These are phyloP conservation scores for Osmozyma mogii DNA, from an alignment of 805 yeast species.

Conservation along the genomic window DNA sequence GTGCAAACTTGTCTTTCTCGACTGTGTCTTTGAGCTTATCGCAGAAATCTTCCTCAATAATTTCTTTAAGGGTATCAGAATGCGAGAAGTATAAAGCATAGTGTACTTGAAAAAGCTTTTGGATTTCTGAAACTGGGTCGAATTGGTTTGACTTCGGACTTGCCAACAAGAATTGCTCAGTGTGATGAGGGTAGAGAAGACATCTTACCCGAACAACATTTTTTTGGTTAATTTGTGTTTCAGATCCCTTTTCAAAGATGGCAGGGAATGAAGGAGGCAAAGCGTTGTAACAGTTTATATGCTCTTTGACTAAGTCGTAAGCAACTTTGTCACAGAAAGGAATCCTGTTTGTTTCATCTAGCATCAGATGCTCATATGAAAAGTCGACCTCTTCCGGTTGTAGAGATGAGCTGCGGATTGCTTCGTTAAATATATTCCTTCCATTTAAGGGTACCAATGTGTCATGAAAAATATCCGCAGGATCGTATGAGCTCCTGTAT, in stretches of 20 bases:
- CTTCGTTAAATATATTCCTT: conserved; percentile 26
- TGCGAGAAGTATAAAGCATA: conserved; percentile 34
- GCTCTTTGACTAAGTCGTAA: conserved; percentile 20
- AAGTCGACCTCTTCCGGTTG: conserved; percentile 7
- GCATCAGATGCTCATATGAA: conserved; percentile 9
- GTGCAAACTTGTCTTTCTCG: conserved; percentile 24
- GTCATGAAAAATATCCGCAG: conserved; percentile 27
- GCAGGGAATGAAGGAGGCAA: conserved; percentile 33
- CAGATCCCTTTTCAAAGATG: conserved; percentile 5
- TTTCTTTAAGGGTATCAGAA: conserved; percentile 21
- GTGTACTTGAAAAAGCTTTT: conserved; percentile 34
- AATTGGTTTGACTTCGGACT: conserved; percentile 47
- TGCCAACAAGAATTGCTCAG: conserved; percentile 42
- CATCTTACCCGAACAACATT: conserved; percentile 26
- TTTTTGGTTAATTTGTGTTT: conserved; percentile 15
- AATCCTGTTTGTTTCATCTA: conserved; percentile 12
- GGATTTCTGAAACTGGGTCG: conserved; percentile 59
- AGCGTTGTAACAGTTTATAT: conserved; percentile 23
- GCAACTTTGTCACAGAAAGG: conserved; percentile 24
- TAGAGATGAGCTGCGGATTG: conserved; percentile 13
- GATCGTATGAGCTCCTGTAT: conserved; percentile 33
- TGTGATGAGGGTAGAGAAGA: conserved; percentile 30
- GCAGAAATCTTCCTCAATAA: conserved; percentile 28
- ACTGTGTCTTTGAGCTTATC: conserved; percentile 22
- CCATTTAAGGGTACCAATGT: conserved; percentile 17